phyloP scores from a whole-genome alignment of 257 asterid species.

The Nicotiana attenuata region DNA sequence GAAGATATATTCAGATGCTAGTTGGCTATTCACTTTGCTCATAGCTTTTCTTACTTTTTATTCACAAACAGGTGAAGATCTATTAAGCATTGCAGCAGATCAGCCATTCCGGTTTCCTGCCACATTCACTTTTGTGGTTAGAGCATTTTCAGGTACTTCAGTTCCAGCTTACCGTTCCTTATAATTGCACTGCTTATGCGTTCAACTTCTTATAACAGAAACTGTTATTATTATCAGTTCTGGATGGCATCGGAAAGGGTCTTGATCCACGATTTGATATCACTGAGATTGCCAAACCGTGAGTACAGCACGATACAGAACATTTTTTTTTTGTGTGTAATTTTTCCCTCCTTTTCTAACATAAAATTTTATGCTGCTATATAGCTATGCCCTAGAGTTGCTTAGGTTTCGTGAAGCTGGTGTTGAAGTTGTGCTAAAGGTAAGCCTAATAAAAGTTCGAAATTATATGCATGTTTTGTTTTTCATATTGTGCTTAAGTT shows the following conservation, averaged over 20 bases:
- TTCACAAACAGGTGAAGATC: constrained; percentile 75
- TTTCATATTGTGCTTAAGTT: not conserved
- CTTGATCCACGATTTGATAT: constrained; percentile 98
- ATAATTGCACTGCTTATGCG: not conserved
- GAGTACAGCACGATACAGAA: constrained; percentile 26
- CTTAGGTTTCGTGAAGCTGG: constrained; percentile 97
- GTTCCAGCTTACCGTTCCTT: not conserved
- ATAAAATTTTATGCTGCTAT: not conserved
- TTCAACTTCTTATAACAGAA: not conserved
- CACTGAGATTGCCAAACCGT: constrained; percentile 98
- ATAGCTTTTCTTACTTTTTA: not conserved
- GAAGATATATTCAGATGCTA: not conserved
- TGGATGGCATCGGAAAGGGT: constrained; percentile 99
- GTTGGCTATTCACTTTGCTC: not conserved
- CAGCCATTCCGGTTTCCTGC: constrained; percentile 99
- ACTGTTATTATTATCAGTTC: constrained; percentile 39
- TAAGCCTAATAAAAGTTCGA: constrained; percentile 5
- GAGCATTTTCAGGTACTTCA: constrained; percentile 86
- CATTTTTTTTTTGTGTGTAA: not conserved
- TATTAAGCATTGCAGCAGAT: constrained; percentile 89
- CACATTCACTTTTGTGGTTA: constrained; percentile 94
- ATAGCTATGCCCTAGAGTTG: constrained; percentile 91
- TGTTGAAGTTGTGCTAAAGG: constrained; percentile 78
- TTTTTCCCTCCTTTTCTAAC: not conserved
- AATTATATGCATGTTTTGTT: not conserved